Evolutionary conservation across 2,329 filamentous ascomycete species (phyloP).

Genomic region (Biscogniauxia sp.): DNA sequence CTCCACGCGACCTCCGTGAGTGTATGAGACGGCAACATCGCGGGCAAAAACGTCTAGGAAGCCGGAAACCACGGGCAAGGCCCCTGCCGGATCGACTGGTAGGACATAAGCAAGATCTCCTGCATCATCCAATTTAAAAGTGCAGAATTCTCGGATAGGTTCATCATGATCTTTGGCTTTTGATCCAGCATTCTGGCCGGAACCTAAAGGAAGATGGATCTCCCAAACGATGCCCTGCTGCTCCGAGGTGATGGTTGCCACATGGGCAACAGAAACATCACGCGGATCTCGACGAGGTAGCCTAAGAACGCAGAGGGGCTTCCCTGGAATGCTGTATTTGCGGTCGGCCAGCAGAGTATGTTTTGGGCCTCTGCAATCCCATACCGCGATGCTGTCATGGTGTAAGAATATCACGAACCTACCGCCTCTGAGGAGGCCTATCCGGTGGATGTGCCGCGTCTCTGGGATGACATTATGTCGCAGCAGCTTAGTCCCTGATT

Average conservation of each 20-base stretch:
- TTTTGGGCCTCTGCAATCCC: constrained; percentile 67
- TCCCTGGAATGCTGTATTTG: constrained; percentile 61
- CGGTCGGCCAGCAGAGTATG: constrained; percentile 59
- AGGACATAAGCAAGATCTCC: constrained; percentile 66
- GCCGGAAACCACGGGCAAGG: constrained; percentile 66
- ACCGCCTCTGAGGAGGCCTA: constrained; percentile 73
- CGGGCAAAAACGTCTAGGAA: constrained; percentile 84
- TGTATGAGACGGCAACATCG: constrained; percentile 85
- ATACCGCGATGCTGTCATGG: constrained; percentile 67
- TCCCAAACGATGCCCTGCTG: constrained; percentile 83
- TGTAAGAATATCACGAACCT: constrained; percentile 80
- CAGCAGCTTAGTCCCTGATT: constrained; percentile 53
- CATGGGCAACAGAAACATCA: constrained; percentile 59
- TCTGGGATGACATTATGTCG: constrained; percentile 68
- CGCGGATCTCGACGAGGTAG: constrained; percentile 62
- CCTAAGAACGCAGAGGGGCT: constrained; percentile 75
- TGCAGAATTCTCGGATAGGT: constrained; percentile 64
- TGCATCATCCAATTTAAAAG: constrained; percentile 62
- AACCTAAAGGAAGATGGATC: constrained; percentile 56
- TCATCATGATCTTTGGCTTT: constrained; percentile 33
- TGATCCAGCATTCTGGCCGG: constrained; percentile 22
- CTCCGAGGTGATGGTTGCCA: constrained; percentile 79
- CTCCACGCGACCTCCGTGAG: constrained; percentile 67
- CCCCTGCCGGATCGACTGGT: constrained; percentile 83
- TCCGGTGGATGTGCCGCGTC: constrained; percentile 72